phyloP scores from a whole-genome alignment of 2,329 filamentous ascomycete genomes.

The Fusarium bactridioides region DNA sequence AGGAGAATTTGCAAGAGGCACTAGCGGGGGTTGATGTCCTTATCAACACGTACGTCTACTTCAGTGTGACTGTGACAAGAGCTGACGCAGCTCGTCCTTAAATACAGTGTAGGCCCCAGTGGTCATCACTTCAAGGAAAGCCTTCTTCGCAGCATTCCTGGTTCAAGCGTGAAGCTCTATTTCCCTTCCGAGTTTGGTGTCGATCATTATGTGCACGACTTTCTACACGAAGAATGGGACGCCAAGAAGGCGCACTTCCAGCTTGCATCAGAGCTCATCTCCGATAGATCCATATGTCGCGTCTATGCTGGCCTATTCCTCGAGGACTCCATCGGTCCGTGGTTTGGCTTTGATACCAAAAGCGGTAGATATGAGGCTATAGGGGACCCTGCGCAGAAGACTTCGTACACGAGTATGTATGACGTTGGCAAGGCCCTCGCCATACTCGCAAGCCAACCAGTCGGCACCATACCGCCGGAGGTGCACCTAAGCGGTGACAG shows the following conservation, averaged over 20 bases:
- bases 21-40: background rate
- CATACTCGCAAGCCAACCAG: background rate
- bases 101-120: background rate
- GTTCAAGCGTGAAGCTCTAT: background rate
- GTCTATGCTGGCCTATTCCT: background rate
- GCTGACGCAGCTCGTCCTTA: background rate
- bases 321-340: background rate
- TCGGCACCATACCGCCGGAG: background rate
- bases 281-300: background rate
- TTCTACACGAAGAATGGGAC: background rate
- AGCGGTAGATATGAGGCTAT: background rate
- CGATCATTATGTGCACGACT: background rate
- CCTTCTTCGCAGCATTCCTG: background rate
- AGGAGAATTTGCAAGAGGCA: background rate
- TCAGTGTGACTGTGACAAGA: background rate
- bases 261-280: background rate
- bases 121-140: background rate
- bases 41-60: background rate
- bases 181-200: background rate
- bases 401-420: background rate
- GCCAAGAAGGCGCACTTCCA: background rate
- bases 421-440: background rate
- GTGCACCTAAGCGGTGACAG: background rate
- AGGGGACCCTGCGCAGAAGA: background rate
- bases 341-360: background rate